These are phyloP conservation scores for Cyberlindnera meyerae DNA, from an alignment of 805 yeast genomes.

Conservation along the genomic window DNA sequence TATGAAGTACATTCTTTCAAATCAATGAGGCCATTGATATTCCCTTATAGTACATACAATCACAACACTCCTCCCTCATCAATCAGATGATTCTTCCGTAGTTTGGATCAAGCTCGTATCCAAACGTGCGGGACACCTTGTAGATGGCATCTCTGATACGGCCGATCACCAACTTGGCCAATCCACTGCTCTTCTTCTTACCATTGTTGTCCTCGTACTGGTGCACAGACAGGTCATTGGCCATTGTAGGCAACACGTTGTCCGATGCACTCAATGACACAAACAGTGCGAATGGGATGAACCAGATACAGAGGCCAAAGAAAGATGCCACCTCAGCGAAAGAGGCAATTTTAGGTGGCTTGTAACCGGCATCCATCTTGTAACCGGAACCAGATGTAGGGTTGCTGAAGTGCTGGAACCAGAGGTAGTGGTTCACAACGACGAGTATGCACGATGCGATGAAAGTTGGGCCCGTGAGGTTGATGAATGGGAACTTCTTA, in stretches of 20 bases:
- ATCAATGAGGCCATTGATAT: too few relatives aligned
- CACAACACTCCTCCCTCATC: not conserved
- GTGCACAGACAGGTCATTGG: conserved; percentile 24
- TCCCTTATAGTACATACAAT: too few relatives aligned
- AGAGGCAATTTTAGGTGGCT: conserved; percentile 65
- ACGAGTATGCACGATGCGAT: conserved; percentile 68
- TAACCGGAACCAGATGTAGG: conserved; percentile 42
- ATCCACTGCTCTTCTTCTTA: conserved; percentile 46
- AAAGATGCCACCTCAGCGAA: conserved; percentile 93
- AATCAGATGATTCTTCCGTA: conserved; percentile 43
- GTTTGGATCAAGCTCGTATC: conserved; percentile 56
- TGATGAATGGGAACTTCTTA: conserved; percentile 77
- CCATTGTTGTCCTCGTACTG: conserved; percentile 29
- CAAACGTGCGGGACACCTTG: conserved; percentile 48
- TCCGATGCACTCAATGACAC: conserved; percentile 91
- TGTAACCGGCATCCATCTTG: conserved; percentile 53
- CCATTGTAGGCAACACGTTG: conserved; percentile 64
- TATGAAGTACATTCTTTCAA: too few relatives aligned
- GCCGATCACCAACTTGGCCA: conserved; percentile 66
- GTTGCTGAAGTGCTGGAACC: conserved; percentile 78
- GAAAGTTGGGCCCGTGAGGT: conserved; percentile 66
- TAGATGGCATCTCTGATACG: conserved; percentile 43
- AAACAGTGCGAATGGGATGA: conserved; percentile 87
- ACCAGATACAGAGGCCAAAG: conserved; percentile 91
- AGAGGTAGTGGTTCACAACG: conserved; percentile 72